phyloP scores from a whole-genome alignment of 805 yeast species.

The Ogataea siamensis region DNA sequence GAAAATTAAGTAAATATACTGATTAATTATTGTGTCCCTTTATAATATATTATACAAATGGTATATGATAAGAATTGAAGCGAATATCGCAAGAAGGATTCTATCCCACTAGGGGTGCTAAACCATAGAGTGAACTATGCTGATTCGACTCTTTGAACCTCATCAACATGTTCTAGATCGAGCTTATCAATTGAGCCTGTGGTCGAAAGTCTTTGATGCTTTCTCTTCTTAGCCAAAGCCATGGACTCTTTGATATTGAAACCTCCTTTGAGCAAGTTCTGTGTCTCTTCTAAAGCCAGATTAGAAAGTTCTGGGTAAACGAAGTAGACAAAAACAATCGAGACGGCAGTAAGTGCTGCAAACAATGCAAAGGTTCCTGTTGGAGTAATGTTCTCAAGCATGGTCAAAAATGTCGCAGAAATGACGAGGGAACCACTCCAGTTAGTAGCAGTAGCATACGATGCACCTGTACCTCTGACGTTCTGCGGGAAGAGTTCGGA shows the following conservation, averaged over 20 bases:
- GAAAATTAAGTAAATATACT: too few relatives aligned
- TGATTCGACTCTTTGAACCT: neutral
- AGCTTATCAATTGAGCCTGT: conserved; percentile 3
- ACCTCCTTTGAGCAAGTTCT: conserved; percentile 74
- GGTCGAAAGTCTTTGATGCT: conserved; percentile 9
- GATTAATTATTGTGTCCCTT: neutral
- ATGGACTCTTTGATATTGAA: conserved; percentile 74
- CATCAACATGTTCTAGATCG: conserved; percentile 5
- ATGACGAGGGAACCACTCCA: conserved; percentile 94
- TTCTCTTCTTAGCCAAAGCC: conserved; percentile 49
- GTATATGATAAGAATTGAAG: neutral
- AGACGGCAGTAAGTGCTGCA: conserved; percentile 73
- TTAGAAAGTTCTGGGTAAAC: conserved; percentile 92
- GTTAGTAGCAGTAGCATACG: conserved; percentile 87
- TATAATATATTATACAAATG: neutral
- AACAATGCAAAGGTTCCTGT: conserved; percentile 91
- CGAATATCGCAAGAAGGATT: neutral
- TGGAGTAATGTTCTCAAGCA: conserved; percentile 91
- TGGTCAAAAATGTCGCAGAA: conserved; percentile 88
- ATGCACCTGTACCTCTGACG: conserved; percentile 89
- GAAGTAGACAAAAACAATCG: conserved; percentile 74
- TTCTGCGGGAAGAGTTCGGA: conserved; percentile 91
- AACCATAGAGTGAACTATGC: neutral
- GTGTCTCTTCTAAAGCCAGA: conserved; percentile 88
- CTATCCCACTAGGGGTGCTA: neutral